Conservation (phyloP, 768 basidiomycete species). For the Clathrus columnatus region DNA sequence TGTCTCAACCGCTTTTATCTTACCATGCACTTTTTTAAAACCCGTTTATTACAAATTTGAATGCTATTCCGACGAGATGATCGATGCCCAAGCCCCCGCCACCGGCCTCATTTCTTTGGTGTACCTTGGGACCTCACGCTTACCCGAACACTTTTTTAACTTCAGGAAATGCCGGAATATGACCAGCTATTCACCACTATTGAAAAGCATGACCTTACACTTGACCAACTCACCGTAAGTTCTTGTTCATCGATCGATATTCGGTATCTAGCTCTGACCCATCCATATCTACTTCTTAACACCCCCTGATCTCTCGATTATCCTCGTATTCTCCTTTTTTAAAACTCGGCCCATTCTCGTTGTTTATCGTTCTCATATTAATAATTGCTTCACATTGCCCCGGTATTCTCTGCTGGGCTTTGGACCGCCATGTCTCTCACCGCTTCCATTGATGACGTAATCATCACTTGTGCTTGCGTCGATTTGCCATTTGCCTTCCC, state of each 20-base stretch:
- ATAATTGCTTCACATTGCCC: conserved; percentile 1
- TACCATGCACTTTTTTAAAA: background rate
- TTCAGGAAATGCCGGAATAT: conserved; percentile 67
- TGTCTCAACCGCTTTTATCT: background rate
- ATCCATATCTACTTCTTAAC: background rate
- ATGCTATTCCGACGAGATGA: too few relatives aligned
- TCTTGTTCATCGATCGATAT: background rate
- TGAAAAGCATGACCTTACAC: conserved; percentile 71
- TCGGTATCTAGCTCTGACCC: background rate
- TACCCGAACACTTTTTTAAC: conserved; percentile 6
- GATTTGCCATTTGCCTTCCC: too few relatives aligned
- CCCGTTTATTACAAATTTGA: too few relatives aligned
- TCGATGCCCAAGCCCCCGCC: background rate
- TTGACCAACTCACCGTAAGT: conserved; percentile 59
- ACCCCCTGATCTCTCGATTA: too few relatives aligned
- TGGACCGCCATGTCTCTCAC: too few relatives aligned
- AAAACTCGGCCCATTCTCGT: background rate
- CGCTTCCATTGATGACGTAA: too few relatives aligned
- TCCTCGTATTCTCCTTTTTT: conserved; percentile 16
- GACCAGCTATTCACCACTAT: conserved; percentile 69
- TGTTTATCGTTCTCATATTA: conserved; percentile 24
- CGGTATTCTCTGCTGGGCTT: conserved; percentile 2
- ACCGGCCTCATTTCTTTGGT: background rate
- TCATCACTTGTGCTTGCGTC: too few relatives aligned
- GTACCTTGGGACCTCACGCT: background rate